Conservation (phyloP, 495 filamentous ascomycete genomes). For the Penicillium lividum region DNA sequence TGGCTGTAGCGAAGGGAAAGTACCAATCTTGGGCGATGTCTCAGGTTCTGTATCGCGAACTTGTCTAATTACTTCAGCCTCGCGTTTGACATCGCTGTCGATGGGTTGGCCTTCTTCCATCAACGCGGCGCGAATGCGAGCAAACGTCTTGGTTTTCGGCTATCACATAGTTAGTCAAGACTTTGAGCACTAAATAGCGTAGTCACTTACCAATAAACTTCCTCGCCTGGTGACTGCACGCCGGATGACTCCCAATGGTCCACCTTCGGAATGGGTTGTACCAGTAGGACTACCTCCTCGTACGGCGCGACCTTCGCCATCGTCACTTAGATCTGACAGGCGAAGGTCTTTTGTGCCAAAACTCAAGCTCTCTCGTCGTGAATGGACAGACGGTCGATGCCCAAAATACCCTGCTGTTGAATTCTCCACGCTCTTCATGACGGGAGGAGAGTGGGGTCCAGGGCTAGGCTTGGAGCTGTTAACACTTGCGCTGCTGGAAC, state of each 20-base stretch:
- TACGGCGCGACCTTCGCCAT: conserved; percentile 55
- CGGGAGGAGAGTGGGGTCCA: conserved; percentile 61
- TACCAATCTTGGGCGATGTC: conserved; percentile 37
- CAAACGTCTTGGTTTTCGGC: conserved; percentile 95
- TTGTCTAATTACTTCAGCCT: conserved; percentile 93
- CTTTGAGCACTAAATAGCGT: not conserved
- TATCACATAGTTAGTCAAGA: conserved; percentile 22
- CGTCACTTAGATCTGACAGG: conserved; percentile 83
- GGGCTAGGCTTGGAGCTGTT: conserved; percentile 71
- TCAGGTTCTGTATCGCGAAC: conserved; percentile 73
- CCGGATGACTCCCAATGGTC: conserved; percentile 53
- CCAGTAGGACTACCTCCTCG: conserved; percentile 47
- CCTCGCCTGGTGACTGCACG: conserved; percentile 80
- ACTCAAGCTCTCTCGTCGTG: conserved; percentile 80
- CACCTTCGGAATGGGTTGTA: conserved; percentile 42
- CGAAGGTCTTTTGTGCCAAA: conserved; percentile 84
- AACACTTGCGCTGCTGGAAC: conserved; percentile 69
- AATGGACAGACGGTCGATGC: conserved; percentile 49
- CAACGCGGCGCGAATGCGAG: conserved; percentile 85
- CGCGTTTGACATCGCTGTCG: conserved; percentile 84
- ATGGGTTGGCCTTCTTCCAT: conserved; percentile 83
- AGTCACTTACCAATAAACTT: conserved; percentile 70
- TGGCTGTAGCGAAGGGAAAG: conserved; percentile 43
- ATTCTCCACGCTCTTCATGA: conserved; percentile 61
- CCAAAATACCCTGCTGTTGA: conserved; percentile 48